Evolutionary conservation across 2,329 filamentous ascomycete genomes (phyloP), one percentile per base, ranked within the genome.

Genomic region (Mycosphaerella sp.): DNA sequence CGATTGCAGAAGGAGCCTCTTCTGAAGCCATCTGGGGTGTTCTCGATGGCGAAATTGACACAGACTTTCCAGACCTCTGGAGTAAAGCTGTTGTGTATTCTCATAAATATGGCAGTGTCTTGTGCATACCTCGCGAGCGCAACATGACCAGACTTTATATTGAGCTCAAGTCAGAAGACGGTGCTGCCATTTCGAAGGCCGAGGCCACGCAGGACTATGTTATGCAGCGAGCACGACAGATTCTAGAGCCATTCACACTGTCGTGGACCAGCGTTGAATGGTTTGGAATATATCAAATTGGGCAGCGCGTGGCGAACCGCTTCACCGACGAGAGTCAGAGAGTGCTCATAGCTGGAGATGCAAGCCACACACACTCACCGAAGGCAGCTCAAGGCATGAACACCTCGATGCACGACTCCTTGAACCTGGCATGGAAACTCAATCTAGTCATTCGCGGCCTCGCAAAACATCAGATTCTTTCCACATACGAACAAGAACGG

Each of bases 21-120:
- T 73, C 67, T 30, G 76, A 82, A 56, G 77, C 80, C 3, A 79
- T 82, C 16, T 88, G 85, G 85, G 85, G 84, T 49, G 84, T 88
- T 2, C 70, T 88, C 2, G 85, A 88, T 64, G 84, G 84, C 59
- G 79, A 81, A 64, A 68, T 87, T 8, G 79, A 84, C 39, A 87
- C 84, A 6, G 77, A 87, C 64, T 87, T 88, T 59, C 85, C 85
- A 1, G 84, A 87, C 61, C 78, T 87, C 43, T 87, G 84, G 83
- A 85, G 80, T 66, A 87, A 87, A 69, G 82, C 83, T 0, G 77
- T 85, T 0, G 75, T 87, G 6, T 83, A 84, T 57, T 84, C 81
- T 2, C 79, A 86, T 54, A 75, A 79, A 52, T 75, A 80, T 40
- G 85, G 85, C 2, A 85, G 84, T 0, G 81, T 87, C 41, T 74